These are phyloP conservation scores for Scedosporium boydii DNA, from an alignment of 2,329 filamentous ascomycete species.

Conservation along the genomic window DNA sequence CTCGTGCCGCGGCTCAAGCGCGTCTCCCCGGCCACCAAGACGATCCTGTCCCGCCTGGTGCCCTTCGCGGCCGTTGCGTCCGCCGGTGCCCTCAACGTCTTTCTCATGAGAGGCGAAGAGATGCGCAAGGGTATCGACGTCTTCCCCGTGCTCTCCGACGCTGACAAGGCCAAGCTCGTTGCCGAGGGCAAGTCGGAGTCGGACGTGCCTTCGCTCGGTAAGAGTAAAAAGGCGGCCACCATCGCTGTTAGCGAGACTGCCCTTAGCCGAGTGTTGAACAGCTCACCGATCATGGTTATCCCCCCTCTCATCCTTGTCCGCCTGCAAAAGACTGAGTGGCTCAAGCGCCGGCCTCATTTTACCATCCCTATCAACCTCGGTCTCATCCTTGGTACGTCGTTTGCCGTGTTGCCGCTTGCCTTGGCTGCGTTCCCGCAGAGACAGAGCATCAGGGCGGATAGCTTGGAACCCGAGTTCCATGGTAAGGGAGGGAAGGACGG, in stretches of 20 bases:
- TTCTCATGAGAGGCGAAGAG: constrained; percentile 95
- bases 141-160: constrained; percentile 67
- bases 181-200: constrained; percentile 52
- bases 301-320: constrained; percentile 78
- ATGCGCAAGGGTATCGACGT: constrained; percentile 90
- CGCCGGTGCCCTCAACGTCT: constrained; percentile 87
- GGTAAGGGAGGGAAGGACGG: constrained; percentile 68
- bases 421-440: constrained; percentile 88
- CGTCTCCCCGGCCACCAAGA: constrained; percentile 64
- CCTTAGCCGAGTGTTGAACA: constrained; percentile 81
- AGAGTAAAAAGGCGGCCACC: constrained; percentile 77
- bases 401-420: constrained; percentile 82
- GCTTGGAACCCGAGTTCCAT: constrained; percentile 79
- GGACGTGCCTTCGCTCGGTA: constrained; percentile 65
- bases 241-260: constrained; percentile 91
- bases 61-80: constrained; percentile 92
- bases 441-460: constrained; percentile 67
- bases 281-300: constrained; percentile 93
- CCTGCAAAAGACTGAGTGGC: constrained; percentile 75
- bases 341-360: constrained; percentile 61
- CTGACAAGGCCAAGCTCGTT: constrained; percentile 50
- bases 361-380: constrained; percentile 78
- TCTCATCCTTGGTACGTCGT: constrained; percentile 76
- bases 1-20: constrained; percentile 75
- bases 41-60: constrained; percentile 76